Base-by-base conservation (phyloP, 148 eudicot genomes). In the Spergularia bocconei region DNA sequence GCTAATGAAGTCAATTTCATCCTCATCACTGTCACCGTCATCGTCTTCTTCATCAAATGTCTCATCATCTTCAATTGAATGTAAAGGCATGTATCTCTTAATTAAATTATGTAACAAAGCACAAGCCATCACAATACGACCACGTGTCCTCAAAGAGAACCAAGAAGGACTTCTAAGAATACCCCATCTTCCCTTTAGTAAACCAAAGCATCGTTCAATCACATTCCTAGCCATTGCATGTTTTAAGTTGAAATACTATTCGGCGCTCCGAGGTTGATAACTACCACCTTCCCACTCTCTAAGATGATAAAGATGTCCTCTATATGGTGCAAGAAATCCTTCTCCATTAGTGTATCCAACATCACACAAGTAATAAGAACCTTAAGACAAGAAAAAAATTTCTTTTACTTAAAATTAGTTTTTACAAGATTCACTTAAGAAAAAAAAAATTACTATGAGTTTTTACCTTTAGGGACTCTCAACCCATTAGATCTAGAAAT, bases 211-310 rank as follows among this genome's bases (percentile, higher is more conserved):
- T 53, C 60, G 60, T 23, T 75, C 72, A 0, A 78, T 70, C 61
- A 75, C 73, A 56, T 74, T 78, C 7, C 73, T n/a, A 67, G 81
- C 79, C 20, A 14, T 11, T 6, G 82, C 54, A 69, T 82, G 79
- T 51, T 23, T 74, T 54, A 82, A 10, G 63, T 82, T 82, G 64
- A 75, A 82, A 63, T 36, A 50, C 69, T 82, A 77, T 39, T 82
- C 73, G 2, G 51, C 74, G 54, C 55, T 74, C 62, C 19, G 61
- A 63, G 77, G 77, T 63, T 52, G 41, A 20, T 36, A 56, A 48
- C 5, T 10, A 73, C 56, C 56, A 44, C 15, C 13, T 16, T 20
- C 6, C 77, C 61, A 58, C 15, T 59, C 60, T 13, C 54, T 73
- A 63, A 57, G 60, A 13, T 73, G 80, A 60, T 81, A 72, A 50